Evolutionary conservation across 495 filamentous ascomycete genomes (phyloP).

Genomic region (Jackrogersella multiformis): DNA sequence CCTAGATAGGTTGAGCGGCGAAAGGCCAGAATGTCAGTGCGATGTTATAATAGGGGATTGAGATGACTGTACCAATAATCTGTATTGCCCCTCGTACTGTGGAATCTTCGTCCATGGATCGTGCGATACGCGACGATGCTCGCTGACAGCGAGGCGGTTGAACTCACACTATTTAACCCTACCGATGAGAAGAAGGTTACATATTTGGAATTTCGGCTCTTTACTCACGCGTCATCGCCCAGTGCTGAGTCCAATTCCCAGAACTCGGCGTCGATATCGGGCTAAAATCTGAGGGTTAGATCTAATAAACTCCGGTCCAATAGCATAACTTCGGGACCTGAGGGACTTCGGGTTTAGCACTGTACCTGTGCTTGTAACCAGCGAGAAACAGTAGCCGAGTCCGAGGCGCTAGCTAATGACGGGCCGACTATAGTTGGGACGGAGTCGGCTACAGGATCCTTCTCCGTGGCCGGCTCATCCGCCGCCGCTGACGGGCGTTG

Average conservation of each 20-base stretch:
- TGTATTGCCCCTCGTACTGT: slow-evolving; percentile 43
- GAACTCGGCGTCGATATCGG: slow-evolving; percentile 27
- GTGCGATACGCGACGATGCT: slow-evolving; percentile 56
- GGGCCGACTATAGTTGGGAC: not conserved
- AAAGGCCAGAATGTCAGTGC: not conserved
- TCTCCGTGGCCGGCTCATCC: slow-evolving; percentile 6
- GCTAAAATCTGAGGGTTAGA: slow-evolving; percentile 2
- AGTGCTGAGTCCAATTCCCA: slow-evolving; percentile 48
- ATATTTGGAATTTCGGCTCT: not conserved
- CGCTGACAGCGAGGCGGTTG: slow-evolving; percentile 56
- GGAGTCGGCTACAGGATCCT: not conserved
- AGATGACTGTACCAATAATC: slow-evolving; percentile 44
- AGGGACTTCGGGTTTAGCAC: not conserved
- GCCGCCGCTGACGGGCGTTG: not conserved
- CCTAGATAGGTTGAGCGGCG: slow-evolving; percentile 31
- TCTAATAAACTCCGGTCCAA: not conserved
- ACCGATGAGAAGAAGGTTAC: not conserved
- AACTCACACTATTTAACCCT: slow-evolving; percentile 33
- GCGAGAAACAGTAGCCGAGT: slow-evolving; percentile 25
- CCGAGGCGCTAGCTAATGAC: slow-evolving; percentile 21
- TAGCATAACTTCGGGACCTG: not conserved
- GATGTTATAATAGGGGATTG: not conserved
- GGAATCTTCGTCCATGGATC: slow-evolving; percentile 53
- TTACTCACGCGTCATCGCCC: slow-evolving; percentile 45
- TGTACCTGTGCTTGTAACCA: slow-evolving; percentile 41